Evolutionary conservation across 164 flowering plant genomes (phyloP).

Genomic region (Protea cynaroides): DNA sequence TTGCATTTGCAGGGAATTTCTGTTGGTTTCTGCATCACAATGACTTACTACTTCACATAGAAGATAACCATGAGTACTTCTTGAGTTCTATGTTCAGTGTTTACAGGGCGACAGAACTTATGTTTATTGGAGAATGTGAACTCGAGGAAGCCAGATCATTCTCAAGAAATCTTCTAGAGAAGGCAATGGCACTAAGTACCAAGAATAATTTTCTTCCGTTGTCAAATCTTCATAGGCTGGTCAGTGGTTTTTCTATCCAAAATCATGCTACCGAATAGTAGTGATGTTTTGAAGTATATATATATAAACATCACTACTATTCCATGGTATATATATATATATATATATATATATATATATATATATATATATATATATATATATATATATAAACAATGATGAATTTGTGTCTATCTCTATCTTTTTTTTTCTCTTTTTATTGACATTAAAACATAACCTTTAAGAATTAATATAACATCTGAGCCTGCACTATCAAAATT

Average conservation of each 20-base stretch:
- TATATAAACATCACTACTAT: no score
- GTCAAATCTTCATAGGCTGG: not conserved
- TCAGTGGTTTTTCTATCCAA: not conserved
- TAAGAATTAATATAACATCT: no score
- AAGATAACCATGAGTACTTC: conserved; percentile 19
- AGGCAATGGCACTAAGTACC: not conserved
- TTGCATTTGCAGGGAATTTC: conserved; percentile 16
- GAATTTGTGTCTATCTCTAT: no score
- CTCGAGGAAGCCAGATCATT: conserved; percentile 24
- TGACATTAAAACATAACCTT: no score
- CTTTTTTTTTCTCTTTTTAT: no score
- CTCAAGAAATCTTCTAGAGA: not conserved
- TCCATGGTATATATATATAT: no score
- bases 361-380: no score
- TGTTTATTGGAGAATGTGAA: conserved; percentile 28
- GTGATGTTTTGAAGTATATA: no score
- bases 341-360: no score
- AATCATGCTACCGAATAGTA: not conserved
- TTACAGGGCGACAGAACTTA: conserved; percentile 33
- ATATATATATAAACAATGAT: no score
- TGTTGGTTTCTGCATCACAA: conserved; percentile 28
- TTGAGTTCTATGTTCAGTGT: conserved; percentile 23
- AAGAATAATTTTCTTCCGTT: not conserved
- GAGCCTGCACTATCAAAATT: no score
- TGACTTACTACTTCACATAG: conserved; percentile 14